Evolutionary conservation across 2,329 filamentous ascomycete genomes (phyloP).

Genomic region (Clonostachys sp.): DNA sequence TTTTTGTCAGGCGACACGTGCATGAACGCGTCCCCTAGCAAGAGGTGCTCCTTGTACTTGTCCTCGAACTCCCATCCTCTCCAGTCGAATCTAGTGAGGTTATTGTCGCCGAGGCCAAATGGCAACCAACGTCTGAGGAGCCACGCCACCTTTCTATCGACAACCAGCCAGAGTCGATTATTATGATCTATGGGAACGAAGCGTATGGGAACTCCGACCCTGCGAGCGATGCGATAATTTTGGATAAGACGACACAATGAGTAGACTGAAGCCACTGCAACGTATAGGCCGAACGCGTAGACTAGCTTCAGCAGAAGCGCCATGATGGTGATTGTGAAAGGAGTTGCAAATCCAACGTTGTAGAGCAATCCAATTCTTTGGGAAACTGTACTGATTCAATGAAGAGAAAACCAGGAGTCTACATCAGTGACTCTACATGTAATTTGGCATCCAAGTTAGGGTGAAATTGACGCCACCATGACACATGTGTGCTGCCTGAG

Average conservation of each 20-base stretch:
- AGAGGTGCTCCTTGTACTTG: slow-evolving; percentile 11
- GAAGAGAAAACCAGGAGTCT: too few species aligned
- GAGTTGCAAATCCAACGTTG: too few species aligned
- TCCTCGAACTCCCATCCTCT: slow-evolving; percentile 18
- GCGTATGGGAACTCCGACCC: slow-evolving; percentile 19
- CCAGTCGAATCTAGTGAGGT: slow-evolving; percentile 22
- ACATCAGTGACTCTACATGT: too few species aligned
- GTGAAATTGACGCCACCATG: too few species aligned
- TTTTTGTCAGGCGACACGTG: slow-evolving; percentile 3
- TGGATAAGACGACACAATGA: not conserved
- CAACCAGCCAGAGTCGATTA: slow-evolving; percentile 21
- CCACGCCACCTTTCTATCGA: slow-evolving; percentile 13
- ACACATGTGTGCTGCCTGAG: too few species aligned
- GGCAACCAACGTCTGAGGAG: slow-evolving; percentile 12
- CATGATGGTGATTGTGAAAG: too few species aligned
- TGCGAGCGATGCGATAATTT: slow-evolving; percentile 10
- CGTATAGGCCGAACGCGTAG: too few species aligned
- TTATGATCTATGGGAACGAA: slow-evolving; percentile 20
- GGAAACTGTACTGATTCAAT: too few species aligned
- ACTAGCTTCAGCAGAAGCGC: too few species aligned
- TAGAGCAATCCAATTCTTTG: too few species aligned
- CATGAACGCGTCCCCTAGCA: slow-evolving; percentile 14
- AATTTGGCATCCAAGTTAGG: too few species aligned
- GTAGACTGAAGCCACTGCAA: not conserved
- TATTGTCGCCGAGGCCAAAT: slow-evolving; percentile 14